These are phyloP conservation scores for Candida manassasensis DNA, from an alignment of 805 yeast genomes.

Conservation along the genomic window DNA sequence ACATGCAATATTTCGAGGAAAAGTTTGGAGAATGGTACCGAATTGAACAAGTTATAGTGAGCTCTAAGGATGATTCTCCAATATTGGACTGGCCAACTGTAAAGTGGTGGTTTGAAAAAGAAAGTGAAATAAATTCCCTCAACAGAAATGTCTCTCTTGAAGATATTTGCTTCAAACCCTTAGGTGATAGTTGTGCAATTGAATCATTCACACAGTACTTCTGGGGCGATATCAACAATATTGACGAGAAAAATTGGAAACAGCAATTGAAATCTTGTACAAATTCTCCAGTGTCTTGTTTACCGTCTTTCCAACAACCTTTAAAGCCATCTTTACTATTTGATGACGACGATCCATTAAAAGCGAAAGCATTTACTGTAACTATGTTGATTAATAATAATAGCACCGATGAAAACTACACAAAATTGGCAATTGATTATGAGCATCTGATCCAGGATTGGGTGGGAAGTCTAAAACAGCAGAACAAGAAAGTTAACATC, in stretches of 20 bases:
- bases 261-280: constrained; percentile 55
- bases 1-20: constrained; percentile 67
- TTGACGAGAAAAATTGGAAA: constrained; percentile 56
- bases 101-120: constrained; percentile 88
- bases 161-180: constrained; percentile 80
- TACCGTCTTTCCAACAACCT: constrained; percentile 91
- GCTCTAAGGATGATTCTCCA: constrained; percentile 57
- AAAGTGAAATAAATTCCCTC: constrained; percentile 41
- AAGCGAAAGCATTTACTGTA: constrained; percentile 69
- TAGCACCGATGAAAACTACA: constrained; percentile 36
- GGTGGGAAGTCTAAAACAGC: constrained; percentile 37
- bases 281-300: constrained; percentile 78
- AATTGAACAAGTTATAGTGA: constrained; percentile 74
- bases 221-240: constrained; percentile 49
- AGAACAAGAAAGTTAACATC: constrained; percentile 46
- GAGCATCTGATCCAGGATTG: constrained; percentile 63
- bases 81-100: constrained; percentile 61
- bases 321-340: constrained; percentile 67
- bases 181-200: constrained; percentile 71
- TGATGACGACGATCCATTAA: constrained; percentile 44
- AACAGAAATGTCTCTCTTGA: constrained; percentile 36
- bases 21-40: constrained; percentile 91
- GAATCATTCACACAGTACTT: constrained; percentile 90
- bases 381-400: constrained; percentile 64
- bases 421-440: constrained; percentile 50